Percentiles rank a stretch among this genome's conserved stretches.
phyloP scores from a whole-genome alignment of 306 rosid genomes.

The Dalbergia cochinchinensis region DNA sequence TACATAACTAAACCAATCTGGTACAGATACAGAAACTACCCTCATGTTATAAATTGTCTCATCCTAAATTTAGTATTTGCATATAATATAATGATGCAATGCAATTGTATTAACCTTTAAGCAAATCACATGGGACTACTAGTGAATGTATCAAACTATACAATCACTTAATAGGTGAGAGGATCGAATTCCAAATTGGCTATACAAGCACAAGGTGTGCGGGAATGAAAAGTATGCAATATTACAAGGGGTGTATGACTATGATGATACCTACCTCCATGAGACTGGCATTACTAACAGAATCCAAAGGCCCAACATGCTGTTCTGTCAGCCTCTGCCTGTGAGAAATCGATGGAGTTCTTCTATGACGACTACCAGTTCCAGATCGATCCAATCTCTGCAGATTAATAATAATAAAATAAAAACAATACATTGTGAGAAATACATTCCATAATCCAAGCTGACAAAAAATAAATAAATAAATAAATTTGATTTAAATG shows the following conservation, averaged over 20 bases:
- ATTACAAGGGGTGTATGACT: background rate
- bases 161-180: background rate
- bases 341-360: conserved; percentile 78
- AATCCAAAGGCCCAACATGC: conserved; percentile 68
- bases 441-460: background rate
- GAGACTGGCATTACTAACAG: conserved; percentile 81
- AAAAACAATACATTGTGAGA: background rate
- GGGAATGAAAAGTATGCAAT: background rate
- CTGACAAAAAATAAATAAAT: background rate
- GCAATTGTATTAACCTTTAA: conserved; percentile 12
- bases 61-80: conserved; percentile 14
- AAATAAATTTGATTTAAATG: background rate
- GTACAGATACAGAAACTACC: background rate
- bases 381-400: conserved; percentile 96
- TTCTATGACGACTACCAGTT: conserved; percentile 78
- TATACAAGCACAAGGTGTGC: background rate
- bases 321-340: conserved; percentile 67
- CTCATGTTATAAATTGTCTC: background rate
- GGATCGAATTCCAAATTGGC: background rate
- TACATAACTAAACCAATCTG: background rate
- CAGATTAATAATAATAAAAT: conserved; percentile 38
- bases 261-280: conserved; percentile 73
- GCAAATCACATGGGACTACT: background rate
- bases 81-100: background rate
- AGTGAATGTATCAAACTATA: background rate